These are phyloP conservation scores for Dioscorea zingiberensis DNA, from an alignment of 106 monocot genomes.

Conservation along the genomic window DNA sequence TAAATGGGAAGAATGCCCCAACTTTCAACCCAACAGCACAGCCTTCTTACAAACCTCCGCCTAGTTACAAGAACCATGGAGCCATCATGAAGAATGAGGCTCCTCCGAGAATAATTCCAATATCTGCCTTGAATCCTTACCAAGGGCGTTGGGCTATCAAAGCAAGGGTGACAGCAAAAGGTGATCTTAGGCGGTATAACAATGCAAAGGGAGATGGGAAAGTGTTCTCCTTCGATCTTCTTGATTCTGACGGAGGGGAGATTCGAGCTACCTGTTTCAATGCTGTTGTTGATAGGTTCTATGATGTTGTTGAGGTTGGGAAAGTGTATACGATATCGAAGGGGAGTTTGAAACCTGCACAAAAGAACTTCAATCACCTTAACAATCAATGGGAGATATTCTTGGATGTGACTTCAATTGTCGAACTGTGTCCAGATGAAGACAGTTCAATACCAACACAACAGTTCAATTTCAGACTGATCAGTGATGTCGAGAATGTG, in stretches of 20 bases:
- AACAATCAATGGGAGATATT: slow-evolving; percentile 90
- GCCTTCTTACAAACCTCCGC: slow-evolving; percentile 81
- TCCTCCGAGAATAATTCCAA: slow-evolving; percentile 65
- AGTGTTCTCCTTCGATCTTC: slow-evolving; percentile 97
- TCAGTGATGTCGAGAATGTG: slow-evolving; percentile 60
- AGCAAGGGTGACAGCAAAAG: slow-evolving; percentile 76
- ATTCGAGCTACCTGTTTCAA: slow-evolving; percentile 94
- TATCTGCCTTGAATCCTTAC: slow-evolving; percentile 83
- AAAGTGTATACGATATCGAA: slow-evolving; percentile 88
- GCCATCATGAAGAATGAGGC: slow-evolving; percentile 84
- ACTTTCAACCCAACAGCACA: slow-evolving; percentile 58
- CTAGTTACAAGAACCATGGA: slow-evolving; percentile 65
- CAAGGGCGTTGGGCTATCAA: slow-evolving; percentile 95
- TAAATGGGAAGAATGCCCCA: slow-evolving; percentile 14
- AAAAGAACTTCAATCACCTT: slow-evolving; percentile 88
- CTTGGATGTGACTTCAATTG: slow-evolving; percentile 59
- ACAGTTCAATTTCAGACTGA: slow-evolving; percentile 72
- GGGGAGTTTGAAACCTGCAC: slow-evolving; percentile 82
- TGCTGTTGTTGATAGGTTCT: slow-evolving; percentile 74
- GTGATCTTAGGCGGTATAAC: slow-evolving; percentile 61
- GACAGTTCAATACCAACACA: slow-evolving; percentile 69
- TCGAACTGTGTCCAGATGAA: slow-evolving; percentile 77
- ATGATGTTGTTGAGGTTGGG: slow-evolving; percentile 64
- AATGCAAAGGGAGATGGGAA: slow-evolving; percentile 95
- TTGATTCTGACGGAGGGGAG: slow-evolving; percentile 94